Percentiles rank a stretch among this genome's conserved stretches.
Evolutionary conservation across 2,329 filamentous ascomycete species (phyloP).

Genomic region (Torrubiella hemipterigena): DNA sequence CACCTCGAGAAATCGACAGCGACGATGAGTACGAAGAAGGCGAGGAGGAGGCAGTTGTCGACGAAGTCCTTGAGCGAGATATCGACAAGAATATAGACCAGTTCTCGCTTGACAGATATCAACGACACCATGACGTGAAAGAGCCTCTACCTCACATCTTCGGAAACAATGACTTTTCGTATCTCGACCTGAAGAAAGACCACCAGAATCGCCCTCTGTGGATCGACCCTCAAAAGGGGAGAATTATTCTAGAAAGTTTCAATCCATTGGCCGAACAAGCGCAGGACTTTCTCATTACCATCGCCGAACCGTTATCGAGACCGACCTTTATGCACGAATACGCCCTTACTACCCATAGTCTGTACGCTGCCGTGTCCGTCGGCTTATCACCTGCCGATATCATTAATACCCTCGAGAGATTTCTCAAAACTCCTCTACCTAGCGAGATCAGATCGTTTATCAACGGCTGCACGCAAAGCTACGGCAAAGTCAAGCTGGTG

Average conservation of each 20-base stretch:
- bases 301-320: constrained; percentile 84
- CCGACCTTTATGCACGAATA: constrained; percentile 92
- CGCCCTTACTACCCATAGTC: constrained; percentile 76
- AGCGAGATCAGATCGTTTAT: constrained; percentile 73
- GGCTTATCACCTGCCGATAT: constrained; percentile 42
- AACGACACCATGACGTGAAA: constrained; percentile 29
- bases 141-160: constrained; percentile 35
- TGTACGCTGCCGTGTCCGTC: constrained; percentile 70
- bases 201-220: constrained; percentile 83
- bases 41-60: constrained; percentile 38
- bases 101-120: constrained; percentile 42
- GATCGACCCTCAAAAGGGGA: constrained; percentile 79
- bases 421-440: constrained; percentile 81
- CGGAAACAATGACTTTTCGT: constrained; percentile 58
- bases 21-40: constrained; percentile 36
- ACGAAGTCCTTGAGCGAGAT: constrained; percentile 39
- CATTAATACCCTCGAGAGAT: constrained; percentile 72
- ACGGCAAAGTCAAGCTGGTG: constrained; percentile 91
- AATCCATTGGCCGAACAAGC: constrained; percentile 76
- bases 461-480: constrained; percentile 69
- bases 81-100: constrained; percentile 48
- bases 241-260: constrained; percentile 90
- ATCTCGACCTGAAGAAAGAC: constrained; percentile 73
- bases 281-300: constrained; percentile 90
- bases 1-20: constrained; percentile 45